These are phyloP conservation scores for Beverwykella pulmonaria DNA, from an alignment of 495 filamentous ascomycete genomes.

Conservation along the genomic window DNA sequence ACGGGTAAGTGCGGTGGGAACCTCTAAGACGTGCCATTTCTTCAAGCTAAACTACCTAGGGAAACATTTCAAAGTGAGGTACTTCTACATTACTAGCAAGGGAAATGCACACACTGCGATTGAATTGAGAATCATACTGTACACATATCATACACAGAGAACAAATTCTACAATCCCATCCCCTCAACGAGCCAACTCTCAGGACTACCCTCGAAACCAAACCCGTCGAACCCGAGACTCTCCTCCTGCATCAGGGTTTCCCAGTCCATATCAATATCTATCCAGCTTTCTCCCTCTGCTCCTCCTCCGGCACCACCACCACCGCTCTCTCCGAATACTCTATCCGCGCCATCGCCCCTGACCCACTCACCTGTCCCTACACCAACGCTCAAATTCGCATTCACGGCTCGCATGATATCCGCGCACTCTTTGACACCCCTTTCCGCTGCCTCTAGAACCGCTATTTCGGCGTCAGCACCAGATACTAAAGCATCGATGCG, in stretches of 20 bases:
- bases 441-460: constrained; percentile 14
- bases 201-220: constrained; percentile 11
- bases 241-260: constrained; percentile 15
- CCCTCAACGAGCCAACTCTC: constrained; percentile 18
- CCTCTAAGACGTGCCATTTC: constrained; percentile 1
- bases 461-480: not conserved
- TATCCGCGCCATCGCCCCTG: not conserved
- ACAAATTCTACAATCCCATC: no score
- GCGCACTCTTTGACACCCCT: not conserved
- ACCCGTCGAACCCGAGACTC: constrained; percentile 7
- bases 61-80: constrained; percentile 58
- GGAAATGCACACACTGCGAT: constrained; percentile 50
- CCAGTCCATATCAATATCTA: constrained; percentile 17
- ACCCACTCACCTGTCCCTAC: not conserved
- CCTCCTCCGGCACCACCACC: not conserved
- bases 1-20: constrained; percentile 51
- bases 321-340: not conserved
- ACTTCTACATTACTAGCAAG: constrained; percentile 55
- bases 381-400: not conserved
- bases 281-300: not conserved
- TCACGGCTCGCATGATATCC: not conserved
- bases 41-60: constrained; percentile 27
- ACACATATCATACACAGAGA: no score
- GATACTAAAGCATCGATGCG: constrained; percentile 11
- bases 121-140: no score